phyloP scores from a whole-genome alignment of 106 monocot genomes.

The Dendrobium catenatum region DNA sequence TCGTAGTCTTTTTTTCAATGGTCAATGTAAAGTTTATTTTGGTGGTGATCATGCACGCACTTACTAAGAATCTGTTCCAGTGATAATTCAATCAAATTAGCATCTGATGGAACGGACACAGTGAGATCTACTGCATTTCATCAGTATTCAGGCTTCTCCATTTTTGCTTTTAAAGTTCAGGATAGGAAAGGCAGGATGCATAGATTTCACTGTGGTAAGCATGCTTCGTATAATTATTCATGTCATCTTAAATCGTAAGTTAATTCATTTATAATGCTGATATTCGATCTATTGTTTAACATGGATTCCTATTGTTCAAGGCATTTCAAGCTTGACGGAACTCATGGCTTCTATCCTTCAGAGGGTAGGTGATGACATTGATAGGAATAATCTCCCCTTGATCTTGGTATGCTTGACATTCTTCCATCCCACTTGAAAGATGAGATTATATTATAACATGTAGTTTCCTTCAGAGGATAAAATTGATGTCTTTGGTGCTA shows the following conservation, averaged over 20 bases:
- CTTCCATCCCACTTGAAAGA: background rate
- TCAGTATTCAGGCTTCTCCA: slow-evolving; percentile 31
- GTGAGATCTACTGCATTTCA: slow-evolving; percentile 27
- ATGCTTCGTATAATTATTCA: background rate
- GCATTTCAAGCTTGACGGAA: slow-evolving; percentile 60
- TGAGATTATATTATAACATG: background rate
- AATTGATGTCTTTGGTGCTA: background rate
- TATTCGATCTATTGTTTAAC: background rate
- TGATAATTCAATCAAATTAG: slow-evolving; percentile 53
- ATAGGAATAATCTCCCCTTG: slow-evolving; percentile 62
- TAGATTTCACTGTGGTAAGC: slow-evolving; percentile 80
- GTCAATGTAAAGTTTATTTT: background rate
- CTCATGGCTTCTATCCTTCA: slow-evolving; percentile 76
- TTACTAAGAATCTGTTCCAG: slow-evolving; percentile 25
- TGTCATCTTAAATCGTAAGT: background rate
- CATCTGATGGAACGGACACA: slow-evolving; percentile 51
- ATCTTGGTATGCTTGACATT: slow-evolving; percentile 54
- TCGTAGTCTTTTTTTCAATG: background rate
- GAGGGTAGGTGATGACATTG: slow-evolving; percentile 68
- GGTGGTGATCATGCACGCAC: background rate
- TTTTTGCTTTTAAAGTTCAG: slow-evolving; percentile 73
- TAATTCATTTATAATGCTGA: background rate
- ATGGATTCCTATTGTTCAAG: slow-evolving; percentile 22
- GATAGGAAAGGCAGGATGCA: slow-evolving; percentile 83
- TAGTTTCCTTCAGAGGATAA: background rate